Evolutionary conservation across 345 rosid genomes (phyloP).

Genomic region (Mangifera indica): DNA sequence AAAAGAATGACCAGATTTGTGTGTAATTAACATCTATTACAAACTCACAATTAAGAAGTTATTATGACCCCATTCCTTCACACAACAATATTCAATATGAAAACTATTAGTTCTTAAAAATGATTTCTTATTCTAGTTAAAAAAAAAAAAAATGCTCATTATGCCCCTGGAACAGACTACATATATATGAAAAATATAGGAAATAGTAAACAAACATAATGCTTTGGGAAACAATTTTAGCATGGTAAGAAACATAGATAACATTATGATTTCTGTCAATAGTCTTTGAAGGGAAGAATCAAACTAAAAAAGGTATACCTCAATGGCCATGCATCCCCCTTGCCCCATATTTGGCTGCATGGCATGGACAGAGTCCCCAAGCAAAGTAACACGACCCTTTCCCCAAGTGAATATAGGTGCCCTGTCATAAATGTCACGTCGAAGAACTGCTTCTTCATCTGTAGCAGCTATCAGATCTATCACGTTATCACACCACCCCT

Average conservation of each 20-base stretch:
- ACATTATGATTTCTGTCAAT: not conserved
- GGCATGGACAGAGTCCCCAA: slow-evolving; percentile 92
- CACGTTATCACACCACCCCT: slow-evolving; percentile 92
- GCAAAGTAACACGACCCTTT: slow-evolving; percentile 84
- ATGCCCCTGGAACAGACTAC: not conserved
- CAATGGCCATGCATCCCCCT: slow-evolving; percentile 99
- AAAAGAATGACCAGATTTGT: too few species aligned
- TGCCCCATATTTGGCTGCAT: slow-evolving; percentile 98
- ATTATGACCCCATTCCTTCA: too few species aligned
- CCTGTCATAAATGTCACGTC: slow-evolving; percentile 87
- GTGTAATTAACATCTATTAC: too few species aligned
- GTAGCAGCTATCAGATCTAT: slow-evolving; percentile 70
- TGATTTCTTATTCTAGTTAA: too few species aligned
- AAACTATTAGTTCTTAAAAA: too few species aligned
- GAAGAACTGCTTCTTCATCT: slow-evolving; percentile 72
- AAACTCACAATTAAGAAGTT: too few species aligned
- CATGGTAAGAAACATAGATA: not conserved
- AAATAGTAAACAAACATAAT: not conserved
- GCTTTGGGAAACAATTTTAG: not conserved
- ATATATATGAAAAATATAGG: not conserved
- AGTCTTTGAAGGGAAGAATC: not conserved
- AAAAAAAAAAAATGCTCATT: too few species aligned
- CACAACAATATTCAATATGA: too few species aligned
- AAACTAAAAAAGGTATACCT: slow-evolving; percentile 44
- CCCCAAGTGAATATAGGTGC: slow-evolving; percentile 78